Base-by-base conservation (phyloP, 352 stramenopile genomes). In the Globisporangium cystogenes region DNA sequence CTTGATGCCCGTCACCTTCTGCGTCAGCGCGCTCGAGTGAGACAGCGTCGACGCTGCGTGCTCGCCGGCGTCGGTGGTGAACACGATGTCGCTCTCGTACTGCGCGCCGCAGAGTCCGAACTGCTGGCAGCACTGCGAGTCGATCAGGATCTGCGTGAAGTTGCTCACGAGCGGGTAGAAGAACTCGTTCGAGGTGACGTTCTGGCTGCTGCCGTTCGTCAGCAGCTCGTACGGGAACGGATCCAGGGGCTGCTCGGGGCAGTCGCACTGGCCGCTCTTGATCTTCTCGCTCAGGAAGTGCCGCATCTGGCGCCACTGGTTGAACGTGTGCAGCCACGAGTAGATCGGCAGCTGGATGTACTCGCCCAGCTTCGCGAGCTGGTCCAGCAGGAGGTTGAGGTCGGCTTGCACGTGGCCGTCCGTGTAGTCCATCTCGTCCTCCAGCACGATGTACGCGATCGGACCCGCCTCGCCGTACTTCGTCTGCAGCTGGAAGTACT, bases 401-500 rank as follows among this genome's bases (percentile, higher is more conserved):
- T 82, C 65, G 44, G 58, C 56, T 26, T 91, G 80, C 14, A 77
- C 51, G 0, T 51, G 51, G 5, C 53, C 67, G 51, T 96, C 67
- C 11, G 75, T 92, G 62, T 96, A 97, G 44, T 95, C 57, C 1
- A 83, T 57, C 7, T 56, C 48, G 20, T 67, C 58, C 14, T 84
- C 72, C 0, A 89, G 43, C 53, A 91, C 87, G 24, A 96, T 68
- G 59, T 96, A 97, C n/a, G 82, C 85, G 39, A 84, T 78, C 21
- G 88, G 88, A 18, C 88, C 88, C 15, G 88, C 85, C 52, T 96
- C 85, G 39, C 85, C 86, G 37, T 82, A 76, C 46, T 82, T 73
- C 23, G 86, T 93, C 58, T 97, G 85, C 31, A 77, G 75, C 39
- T 90, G 63, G 57, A 96, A 97, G 53, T 96, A 97, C 33, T 87